Percentiles rank a stretch among this genome's conserved stretches.
Evolutionary conservation across 2,329 filamentous ascomycete genomes (phyloP).

Genomic region (Talaromyces sp.): DNA sequence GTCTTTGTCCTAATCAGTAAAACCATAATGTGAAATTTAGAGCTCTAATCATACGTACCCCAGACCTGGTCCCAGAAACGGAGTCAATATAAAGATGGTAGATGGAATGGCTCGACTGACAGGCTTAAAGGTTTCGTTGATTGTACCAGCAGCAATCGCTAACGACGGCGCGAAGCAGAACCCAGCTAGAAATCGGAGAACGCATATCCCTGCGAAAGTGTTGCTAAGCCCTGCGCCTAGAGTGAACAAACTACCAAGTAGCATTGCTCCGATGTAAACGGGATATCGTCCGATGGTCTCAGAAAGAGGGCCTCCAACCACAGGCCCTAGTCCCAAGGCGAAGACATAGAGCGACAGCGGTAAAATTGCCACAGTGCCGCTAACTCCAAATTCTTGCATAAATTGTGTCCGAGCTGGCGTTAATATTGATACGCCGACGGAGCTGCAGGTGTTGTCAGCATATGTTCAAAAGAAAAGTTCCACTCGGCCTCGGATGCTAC

Average conservation of each 20-base stretch:
- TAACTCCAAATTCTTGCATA: constrained; percentile 18
- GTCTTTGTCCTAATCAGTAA: constrained; percentile 11
- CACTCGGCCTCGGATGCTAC: no score
- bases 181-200: constrained; percentile 20
- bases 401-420: constrained; percentile 15
- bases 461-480: neutral
- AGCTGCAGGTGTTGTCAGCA: constrained; percentile 7
- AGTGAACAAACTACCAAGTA: constrained; percentile 19
- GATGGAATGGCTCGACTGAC: constrained; percentile 19
- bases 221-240: constrained; percentile 17
- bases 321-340: constrained; percentile 21
- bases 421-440: constrained; percentile 19
- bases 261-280: constrained; percentile 19
- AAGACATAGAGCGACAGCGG: constrained; percentile 22
- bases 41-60: constrained; percentile 11
- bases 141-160: constrained; percentile 19
- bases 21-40: neutral
- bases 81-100: constrained; percentile 23
- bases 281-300: constrained; percentile 27
- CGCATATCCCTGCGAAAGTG: constrained; percentile 12
- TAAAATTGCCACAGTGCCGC: constrained; percentile 18
- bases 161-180: constrained; percentile 20
- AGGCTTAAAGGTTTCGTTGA: constrained; percentile 26
- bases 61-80: constrained; percentile 26
- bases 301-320: constrained; percentile 27